Base-by-base conservation (phyloP, 164 flowering plant genomes). In the Berberis vulgaris region DNA sequence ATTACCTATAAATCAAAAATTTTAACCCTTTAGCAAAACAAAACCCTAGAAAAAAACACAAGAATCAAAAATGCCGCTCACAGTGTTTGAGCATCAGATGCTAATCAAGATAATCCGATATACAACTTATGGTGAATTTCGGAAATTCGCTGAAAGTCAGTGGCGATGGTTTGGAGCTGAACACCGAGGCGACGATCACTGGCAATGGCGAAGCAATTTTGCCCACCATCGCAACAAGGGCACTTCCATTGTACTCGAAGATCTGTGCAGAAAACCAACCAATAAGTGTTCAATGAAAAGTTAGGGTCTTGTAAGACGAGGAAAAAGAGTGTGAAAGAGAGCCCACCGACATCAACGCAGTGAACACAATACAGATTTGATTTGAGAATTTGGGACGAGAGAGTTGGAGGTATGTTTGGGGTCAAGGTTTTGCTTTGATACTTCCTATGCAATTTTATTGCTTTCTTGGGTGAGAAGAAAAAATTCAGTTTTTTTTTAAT, bases 201-300 rank as follows among this genome's bases (percentile, higher is more conserved):
- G 41, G 89, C 97, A 45, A 91, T 87, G 41, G 95, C 98, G 65
- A 94, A 91, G 73, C 97, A 91, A 72, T 94, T 89, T 89, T 94
- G 3, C 98, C 98, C 6, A 94, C 98, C 98, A 94, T 94, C 0
- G 98, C 98, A 2, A 94, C 78, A 8, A 91, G 53, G 45, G 97
- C 95, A 71, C 97, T 91, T 12, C 99, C 99, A 82, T 94, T 94
- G 74, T 91, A 94, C 86, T 94, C 98, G 68, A 83, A 86, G 71
- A 94, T 91, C 96, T 90, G 81, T 60, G 13, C 49, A 43, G 39
- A 7, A 52, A 45, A 43, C 53, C 3, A 26, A 7, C 41, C 13
- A 6, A 11, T 49, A 49, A 26, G 26, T 26, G 26, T 26, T 26
- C 26, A 26, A 26, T 26, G 26, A 26, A 26, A 26, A 26, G 26